These are phyloP conservation scores for Pelargonium fulgidum DNA, from an alignment of 441 rosid species.

Conservation along the genomic window DNA sequence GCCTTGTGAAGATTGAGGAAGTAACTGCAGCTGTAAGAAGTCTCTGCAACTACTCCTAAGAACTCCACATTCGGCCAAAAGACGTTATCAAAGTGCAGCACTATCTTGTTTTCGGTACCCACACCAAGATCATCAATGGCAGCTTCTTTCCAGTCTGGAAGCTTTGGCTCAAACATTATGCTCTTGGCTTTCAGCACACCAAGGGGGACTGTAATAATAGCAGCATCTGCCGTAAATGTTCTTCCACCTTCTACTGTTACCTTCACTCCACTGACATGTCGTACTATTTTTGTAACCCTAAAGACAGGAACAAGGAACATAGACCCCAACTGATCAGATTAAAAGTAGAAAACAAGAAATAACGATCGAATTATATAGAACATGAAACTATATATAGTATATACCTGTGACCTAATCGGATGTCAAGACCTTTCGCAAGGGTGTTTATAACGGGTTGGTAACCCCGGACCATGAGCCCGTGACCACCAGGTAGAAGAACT, in stretches of 20 bases:
- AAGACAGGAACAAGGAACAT: not conserved
- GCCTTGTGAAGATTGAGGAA: constrained; percentile 94
- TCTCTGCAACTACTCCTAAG: constrained; percentile 85
- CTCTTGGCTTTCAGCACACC: constrained; percentile 72
- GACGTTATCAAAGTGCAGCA: constrained; percentile 68
- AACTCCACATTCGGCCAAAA: constrained; percentile 99
- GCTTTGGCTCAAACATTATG: constrained; percentile 69
- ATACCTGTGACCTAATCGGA: constrained; percentile 65
- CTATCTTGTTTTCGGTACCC: constrained; percentile 88
- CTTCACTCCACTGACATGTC: constrained; percentile 67
- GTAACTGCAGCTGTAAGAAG: constrained; percentile 87
- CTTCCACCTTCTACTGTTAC: constrained; percentile 66
- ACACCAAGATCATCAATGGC: constrained; percentile 83
- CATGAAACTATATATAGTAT: constrained; percentile 22
- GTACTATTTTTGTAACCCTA: constrained; percentile 62
- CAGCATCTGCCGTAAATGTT: constrained; percentile 80
- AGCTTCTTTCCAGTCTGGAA: constrained; percentile 85
- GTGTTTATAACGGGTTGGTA: constrained; percentile 89
- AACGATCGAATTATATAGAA: constrained; percentile 15
- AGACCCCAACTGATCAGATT: not conserved
- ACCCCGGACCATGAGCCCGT: constrained; percentile 95
- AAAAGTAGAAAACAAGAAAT: not conserved
- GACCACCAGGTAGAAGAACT: constrained; percentile 89
- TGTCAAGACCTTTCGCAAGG: constrained; percentile 86
- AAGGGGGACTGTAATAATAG: constrained; percentile 69